Percentiles rank a stretch among this genome's conserved stretches.
These are phyloP conservation scores for Pogostemon cablin DNA, from an alignment of 257 asterid species.

Conservation along the genomic window DNA sequence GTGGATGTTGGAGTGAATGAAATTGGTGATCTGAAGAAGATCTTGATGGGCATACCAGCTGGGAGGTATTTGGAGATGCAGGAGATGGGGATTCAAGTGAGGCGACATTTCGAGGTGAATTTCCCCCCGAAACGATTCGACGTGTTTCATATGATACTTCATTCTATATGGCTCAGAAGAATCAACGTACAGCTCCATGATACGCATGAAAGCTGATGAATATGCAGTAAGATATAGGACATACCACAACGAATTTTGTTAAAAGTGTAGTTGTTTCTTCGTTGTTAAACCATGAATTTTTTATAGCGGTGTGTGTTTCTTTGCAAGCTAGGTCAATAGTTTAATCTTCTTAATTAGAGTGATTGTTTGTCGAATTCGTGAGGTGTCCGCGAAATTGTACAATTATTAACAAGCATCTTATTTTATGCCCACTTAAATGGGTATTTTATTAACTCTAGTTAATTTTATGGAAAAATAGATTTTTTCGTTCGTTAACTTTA, in stretches of 20 bases:
- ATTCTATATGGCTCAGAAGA: slow-evolving; percentile 64
- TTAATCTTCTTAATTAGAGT: too few species aligned
- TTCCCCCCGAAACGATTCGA: slow-evolving; percentile 56
- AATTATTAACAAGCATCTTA: neutral
- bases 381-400: neutral
- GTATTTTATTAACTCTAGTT: too few species aligned
- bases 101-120: slow-evolving; percentile 60
- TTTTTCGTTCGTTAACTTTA: too few species aligned
- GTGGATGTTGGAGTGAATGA: slow-evolving; percentile 42
- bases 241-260: too few species aligned
- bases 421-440: neutral
- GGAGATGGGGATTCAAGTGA: slow-evolving; percentile 41
- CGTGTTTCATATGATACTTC: slow-evolving; percentile 64
- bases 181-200: slow-evolving; percentile 54
- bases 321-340: slow-evolving; percentile 7
- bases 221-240: neutral
- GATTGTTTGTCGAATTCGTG: slow-evolving; percentile 1
- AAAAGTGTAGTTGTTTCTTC: too few species aligned
- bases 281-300: too few species aligned
- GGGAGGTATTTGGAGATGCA: slow-evolving; percentile 49
- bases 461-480: too few species aligned
- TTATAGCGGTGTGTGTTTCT: neutral
- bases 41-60: slow-evolving; percentile 43
- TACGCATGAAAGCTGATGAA: slow-evolving; percentile 27
- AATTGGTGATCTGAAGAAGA: slow-evolving; percentile 51